Evolutionary conservation across 208 protist genomes (phyloP), one percentile per base, ranked within the genome.

Genomic region (Crithidia acanthocephali): DNA sequence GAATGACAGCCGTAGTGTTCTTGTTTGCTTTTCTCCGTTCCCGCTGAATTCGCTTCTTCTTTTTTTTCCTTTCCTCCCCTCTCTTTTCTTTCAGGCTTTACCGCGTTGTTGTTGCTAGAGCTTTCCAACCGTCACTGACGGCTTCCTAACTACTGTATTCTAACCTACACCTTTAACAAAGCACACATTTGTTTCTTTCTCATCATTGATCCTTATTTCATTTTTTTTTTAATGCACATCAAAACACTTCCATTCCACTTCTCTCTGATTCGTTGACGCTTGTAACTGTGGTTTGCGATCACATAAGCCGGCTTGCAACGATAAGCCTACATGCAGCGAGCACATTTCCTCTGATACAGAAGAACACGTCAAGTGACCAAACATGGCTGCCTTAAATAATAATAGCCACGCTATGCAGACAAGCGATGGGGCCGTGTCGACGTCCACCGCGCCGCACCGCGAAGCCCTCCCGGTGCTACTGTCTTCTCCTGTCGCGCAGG

Each of bases 11-110:
- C 37, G 6, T 50, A n/a, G 45, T 44, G 13, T 13, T 7, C 45
- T 50, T 50, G 16, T 50, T 50, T 50, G 45, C 20, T 50, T 16
- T 50, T 61, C 44, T 61, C 30, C n/a, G 5, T 61, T 61, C 37
- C 6, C 37, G 18, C 7, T 55, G 50, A 23, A 22, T 50, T 50
- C 18, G 9, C 45, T 50, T 10, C 45, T 16, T 76, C n/a, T 60
- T 65, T 66, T 45, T 70, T 47, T 70, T 66, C 70, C 48, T 76
- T 57, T 35, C 25, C 60, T n/a, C 33, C 33, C 22, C 22, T 62
- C 23, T 64, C 37, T 45, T 30, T 37, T 63, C 40, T 72, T 48
- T n/a, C n/a, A n/a, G n/a, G n/a, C n/a, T n/a, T n/a, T n/a, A n/a
- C n/a, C n/a, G n/a, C n/a, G n/a, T n/a, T n/a, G n/a, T n/a, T n/a